Evolutionary conservation across 140 eudicot species (phyloP).

Genomic region (Stevia rebaudiana): DNA sequence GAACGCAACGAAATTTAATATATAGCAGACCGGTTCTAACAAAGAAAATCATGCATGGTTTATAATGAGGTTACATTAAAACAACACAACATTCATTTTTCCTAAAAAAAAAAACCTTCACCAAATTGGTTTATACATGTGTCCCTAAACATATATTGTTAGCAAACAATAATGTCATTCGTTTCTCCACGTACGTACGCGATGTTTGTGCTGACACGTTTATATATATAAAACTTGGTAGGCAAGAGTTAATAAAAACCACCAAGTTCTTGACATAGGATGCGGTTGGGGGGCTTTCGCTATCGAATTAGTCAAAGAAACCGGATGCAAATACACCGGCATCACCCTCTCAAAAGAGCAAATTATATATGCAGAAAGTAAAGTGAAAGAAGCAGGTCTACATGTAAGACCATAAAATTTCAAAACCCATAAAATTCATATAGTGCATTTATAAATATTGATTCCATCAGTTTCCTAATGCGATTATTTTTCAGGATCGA

Average conservation of each 20-base stretch:
- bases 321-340: constrained; percentile 71
- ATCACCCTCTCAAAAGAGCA: constrained; percentile 57
- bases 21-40: no score
- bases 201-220: neutral
- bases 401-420: constrained; percentile 31
- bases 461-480: neutral
- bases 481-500: constrained; percentile 32
- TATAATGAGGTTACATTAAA: no score
- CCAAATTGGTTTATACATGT: no score
- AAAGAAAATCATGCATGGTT: no score
- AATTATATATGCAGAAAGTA: constrained; percentile 47
- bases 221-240: constrained; percentile 1
- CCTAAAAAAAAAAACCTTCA: no score
- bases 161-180: neutral
- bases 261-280: constrained; percentile 61
- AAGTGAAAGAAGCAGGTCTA: constrained; percentile 55
- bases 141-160: neutral
- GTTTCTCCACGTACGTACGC: neutral
- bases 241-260: constrained; percentile 45
- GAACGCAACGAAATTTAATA: no score
- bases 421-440: no score
- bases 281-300: constrained; percentile 72
- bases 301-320: constrained; percentile 54
- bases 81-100: no score
- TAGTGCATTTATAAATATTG: no score